Evolutionary conservation across 257 asterid genomes (phyloP).

Genomic region (Gynochthodes officinalis): DNA sequence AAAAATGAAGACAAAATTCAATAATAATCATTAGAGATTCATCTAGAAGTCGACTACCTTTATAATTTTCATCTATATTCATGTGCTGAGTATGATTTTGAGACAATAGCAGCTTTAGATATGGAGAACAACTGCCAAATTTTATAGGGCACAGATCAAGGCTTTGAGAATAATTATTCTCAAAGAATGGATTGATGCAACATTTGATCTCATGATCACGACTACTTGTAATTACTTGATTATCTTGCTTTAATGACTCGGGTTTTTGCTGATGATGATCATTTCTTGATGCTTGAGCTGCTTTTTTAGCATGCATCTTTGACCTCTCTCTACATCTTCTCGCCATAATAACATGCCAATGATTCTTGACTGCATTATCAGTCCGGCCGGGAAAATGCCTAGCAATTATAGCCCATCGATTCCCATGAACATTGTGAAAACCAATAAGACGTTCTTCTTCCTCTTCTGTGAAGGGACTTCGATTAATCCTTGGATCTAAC

Average conservation of each 20-base stretch:
- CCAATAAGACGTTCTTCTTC: constrained; percentile 84
- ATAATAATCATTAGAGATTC: too few species aligned
- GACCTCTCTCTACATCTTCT: constrained; percentile 65
- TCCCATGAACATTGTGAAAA: constrained; percentile 73
- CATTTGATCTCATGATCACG: constrained; percentile 10
- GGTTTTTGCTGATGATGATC: constrained; percentile 12
- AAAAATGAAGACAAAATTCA: too few species aligned
- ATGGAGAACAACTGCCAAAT: constrained; percentile 15
- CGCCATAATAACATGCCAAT: constrained; percentile 94
- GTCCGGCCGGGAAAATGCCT: constrained; percentile 84
- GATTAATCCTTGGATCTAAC: constrained; percentile 77
- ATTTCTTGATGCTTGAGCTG: constrained; percentile 19
- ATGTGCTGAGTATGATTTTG: constrained; percentile 12
- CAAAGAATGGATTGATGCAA: constrained; percentile 23
- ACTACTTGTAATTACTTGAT: constrained; percentile 5
- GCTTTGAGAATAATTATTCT: constrained; percentile 24
- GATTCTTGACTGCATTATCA: constrained; percentile 89
- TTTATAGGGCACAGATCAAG: constrained; percentile 19
- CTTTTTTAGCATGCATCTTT: constrained; percentile 39
- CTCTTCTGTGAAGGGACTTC: constrained; percentile 76
- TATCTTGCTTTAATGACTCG: constrained; percentile 24
- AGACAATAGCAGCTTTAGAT: constrained; percentile 31
- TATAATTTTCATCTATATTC: constrained; percentile 39
- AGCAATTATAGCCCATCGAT: constrained; percentile 89
- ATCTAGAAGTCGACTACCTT: neutral